Evolutionary conservation across 2,329 filamentous ascomycete genomes (phyloP).

Genomic region (Emergomyces orientalis): DNA sequence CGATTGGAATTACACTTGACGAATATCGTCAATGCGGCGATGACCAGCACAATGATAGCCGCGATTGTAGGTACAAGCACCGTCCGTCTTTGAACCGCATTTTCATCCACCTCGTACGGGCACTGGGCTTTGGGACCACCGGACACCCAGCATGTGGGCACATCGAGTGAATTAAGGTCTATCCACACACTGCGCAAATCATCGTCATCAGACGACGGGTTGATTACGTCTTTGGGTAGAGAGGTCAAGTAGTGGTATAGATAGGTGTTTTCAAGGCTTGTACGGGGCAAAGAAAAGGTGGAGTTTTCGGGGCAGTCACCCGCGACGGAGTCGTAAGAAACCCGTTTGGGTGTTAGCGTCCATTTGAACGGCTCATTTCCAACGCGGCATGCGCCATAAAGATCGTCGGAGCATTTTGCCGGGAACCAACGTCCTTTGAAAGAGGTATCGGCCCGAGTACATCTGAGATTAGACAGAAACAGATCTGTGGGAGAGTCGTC

Average conservation of each 20-base stretch:
- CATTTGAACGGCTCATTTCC: conserved; percentile 48
- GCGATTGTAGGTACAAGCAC: conserved; percentile 55
- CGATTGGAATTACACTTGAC: conserved; percentile 57
- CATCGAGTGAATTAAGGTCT: conserved; percentile 52
- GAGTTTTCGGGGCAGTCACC: conserved; percentile 42
- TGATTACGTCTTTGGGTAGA: conserved; percentile 21
- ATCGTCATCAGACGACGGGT: conserved; percentile 21
- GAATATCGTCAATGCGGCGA: conserved; percentile 53
- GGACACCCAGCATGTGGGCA: conserved; percentile 51
- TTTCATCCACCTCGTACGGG: conserved; percentile 44
- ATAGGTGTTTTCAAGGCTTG: conserved; percentile 54
- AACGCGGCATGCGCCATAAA: conserved; percentile 50
- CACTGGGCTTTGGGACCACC: conserved; percentile 48
- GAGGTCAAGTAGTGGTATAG: conserved; percentile 38
- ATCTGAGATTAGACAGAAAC: conserved; percentile 39
- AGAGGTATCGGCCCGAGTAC: conserved; percentile 45
- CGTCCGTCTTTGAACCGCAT: conserved; percentile 36
- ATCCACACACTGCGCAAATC: conserved; percentile 43
- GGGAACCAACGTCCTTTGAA: conserved; percentile 50
- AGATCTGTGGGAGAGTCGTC: conserved; percentile 18
- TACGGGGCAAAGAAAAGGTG: conserved; percentile 50
- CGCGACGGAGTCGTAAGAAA: conserved; percentile 38
- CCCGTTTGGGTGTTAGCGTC: conserved; percentile 39
- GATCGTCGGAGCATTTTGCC: conserved; percentile 44
- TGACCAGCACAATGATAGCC: conserved; percentile 52